These are phyloP conservation scores for Astragalus membranaceus DNA, from an alignment of 306 rosid species.

Conservation along the genomic window DNA sequence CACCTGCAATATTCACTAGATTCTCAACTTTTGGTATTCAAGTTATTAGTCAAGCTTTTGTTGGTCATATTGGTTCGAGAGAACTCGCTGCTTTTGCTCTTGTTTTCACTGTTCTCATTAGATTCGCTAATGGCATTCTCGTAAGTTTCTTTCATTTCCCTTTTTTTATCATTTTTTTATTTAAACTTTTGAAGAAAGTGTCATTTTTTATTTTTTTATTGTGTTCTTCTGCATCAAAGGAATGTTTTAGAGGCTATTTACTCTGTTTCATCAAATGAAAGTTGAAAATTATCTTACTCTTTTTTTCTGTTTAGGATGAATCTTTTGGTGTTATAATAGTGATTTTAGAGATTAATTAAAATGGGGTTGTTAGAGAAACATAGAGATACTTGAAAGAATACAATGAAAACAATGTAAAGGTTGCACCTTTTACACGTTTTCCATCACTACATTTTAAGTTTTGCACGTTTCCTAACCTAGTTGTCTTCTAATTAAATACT, in stretches of 20 bases:
- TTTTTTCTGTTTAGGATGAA: background rate
- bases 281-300: too few species aligned
- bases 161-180: too few species aligned
- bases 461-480: too few species aligned
- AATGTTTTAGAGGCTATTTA: background rate
- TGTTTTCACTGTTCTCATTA: constrained; percentile 35
- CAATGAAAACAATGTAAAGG: background rate
- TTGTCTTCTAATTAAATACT: too few species aligned
- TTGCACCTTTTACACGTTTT: constrained; percentile 1
- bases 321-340: background rate
- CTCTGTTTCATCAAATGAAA: background rate
- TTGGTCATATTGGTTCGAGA: constrained; percentile 43
- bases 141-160: background rate
- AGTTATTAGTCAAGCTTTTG: constrained; percentile 42
- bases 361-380: background rate
- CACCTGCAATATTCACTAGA: constrained; percentile 46
- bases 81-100: constrained; percentile 53
- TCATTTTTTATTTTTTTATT: too few species aligned
- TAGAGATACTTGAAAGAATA: background rate
- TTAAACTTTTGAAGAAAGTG: too few species aligned
- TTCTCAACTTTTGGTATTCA: constrained; percentile 40
- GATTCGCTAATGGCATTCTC: constrained; percentile 48
- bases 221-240: background rate
- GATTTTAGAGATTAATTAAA: background rate
- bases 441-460: background rate